Evolutionary conservation across 2,329 filamentous ascomycete species (phyloP), one percentile per base, ranked within the genome.

Genomic region (Phoma sp.): DNA sequence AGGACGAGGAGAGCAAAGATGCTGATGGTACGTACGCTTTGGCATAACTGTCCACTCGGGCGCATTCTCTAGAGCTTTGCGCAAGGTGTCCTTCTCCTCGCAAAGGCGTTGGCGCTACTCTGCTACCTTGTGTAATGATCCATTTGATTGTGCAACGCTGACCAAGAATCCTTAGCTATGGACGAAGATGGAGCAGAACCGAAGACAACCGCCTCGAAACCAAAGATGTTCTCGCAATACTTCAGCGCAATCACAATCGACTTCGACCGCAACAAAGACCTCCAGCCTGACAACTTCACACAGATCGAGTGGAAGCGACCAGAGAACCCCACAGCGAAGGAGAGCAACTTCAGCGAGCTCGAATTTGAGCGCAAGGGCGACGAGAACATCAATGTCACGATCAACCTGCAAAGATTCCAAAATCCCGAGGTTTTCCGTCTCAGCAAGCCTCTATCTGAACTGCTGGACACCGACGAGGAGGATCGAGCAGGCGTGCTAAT

Each of bases 291-390:
- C 57, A 78, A 84, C 78, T 76, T 84, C 76, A 70, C 82, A 75
- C 72, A 83, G 80, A 75, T 98, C 30, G 91, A 93, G 70, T 99
- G 95, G 95, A 91, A 90, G 72, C 96, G 95, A 71, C 89, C 92
- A 4, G 86, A 81, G 78, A 80, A 60, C 74, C 82, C 85, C 32
- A 83, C 82, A 46, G 83, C 87, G 6, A 81, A 87, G 26, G 86
- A 86, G 26, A 84, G 87, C 37, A 91, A 96, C 68, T 96, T 98
- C 68, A 95, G 97, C 76, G 89, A 90, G 71, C 80, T 99, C 37
- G 89, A 92, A 36, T 98, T 99, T 73, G 92, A 96, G 79, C 86
- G 95, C 47, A 91, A 89, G 66, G 89, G 92, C 28, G 95, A 99
- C 71, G 92, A 97, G 74, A 97, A 96, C 65, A 82, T 90, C 64